Conservation (phyloP, 148 eudicot species). For the Suaeda aralocaspica region DNA sequence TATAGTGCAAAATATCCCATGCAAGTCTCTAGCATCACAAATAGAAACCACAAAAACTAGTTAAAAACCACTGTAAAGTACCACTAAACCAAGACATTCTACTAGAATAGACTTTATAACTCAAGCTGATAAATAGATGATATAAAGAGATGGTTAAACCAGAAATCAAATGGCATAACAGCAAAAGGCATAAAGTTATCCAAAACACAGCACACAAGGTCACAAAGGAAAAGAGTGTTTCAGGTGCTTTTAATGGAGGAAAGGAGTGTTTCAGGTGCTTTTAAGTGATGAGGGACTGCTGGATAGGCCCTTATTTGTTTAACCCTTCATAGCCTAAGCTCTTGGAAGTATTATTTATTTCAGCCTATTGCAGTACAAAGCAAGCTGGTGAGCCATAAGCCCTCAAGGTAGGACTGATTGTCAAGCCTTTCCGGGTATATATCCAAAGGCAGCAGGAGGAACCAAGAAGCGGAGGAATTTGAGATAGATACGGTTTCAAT, state of each 20-base stretch:
- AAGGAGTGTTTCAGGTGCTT: not conserved
- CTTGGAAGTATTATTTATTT: not conserved
- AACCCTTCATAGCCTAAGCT: not conserved
- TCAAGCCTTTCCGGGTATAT: not conserved
- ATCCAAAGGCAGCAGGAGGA: not conserved
- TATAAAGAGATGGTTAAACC: too few species aligned
- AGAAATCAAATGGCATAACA: not conserved
- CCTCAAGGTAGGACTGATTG: not conserved
- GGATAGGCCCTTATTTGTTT: too few species aligned
- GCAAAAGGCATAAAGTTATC: not conserved
- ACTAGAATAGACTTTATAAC: not conserved
- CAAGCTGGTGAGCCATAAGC: not conserved
- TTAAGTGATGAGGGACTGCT: not conserved
- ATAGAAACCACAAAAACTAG: not conserved
- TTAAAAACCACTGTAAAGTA: not conserved
- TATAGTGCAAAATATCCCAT: not conserved
- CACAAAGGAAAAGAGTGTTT: not conserved
- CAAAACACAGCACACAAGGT: not conserved
- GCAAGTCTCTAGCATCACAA: slow-evolving; percentile 1
- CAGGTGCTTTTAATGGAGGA: not conserved
- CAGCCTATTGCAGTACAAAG: not conserved
- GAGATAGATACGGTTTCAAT: not conserved
- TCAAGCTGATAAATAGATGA: too few species aligned
- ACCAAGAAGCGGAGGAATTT: not conserved
- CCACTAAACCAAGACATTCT: not conserved